Percentiles rank a stretch among this genome's conserved stretches.
Conservation (phyloP, 73 alveolate species). For the Paramecium pentaurelia region DNA sequence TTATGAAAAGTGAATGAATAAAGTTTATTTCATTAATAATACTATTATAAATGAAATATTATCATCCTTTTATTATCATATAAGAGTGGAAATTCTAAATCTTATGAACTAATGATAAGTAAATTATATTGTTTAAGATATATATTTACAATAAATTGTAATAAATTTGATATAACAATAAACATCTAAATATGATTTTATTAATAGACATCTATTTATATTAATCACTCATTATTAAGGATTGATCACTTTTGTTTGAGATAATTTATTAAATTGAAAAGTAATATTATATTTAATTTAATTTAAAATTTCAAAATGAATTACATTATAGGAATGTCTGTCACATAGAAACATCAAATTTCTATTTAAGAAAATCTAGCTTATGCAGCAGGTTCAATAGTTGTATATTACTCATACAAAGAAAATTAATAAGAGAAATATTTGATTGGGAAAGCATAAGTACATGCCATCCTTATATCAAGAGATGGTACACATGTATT, state of each 20-base stretch:
- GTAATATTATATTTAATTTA: too few species aligned
- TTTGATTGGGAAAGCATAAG: slow-evolving; percentile 31
- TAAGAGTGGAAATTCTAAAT: too few species aligned
- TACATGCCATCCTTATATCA: slow-evolving; percentile 10
- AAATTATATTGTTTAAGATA: too few species aligned
- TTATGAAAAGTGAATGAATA: too few species aligned
- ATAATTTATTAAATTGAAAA: too few species aligned
- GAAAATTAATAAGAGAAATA: slow-evolving; percentile 25
- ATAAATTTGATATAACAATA: not conserved
- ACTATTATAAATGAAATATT: too few species aligned
- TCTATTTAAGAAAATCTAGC: slow-evolving; percentile 15
- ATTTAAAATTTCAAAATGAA: slow-evolving; percentile 10
- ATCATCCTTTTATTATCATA: too few species aligned
- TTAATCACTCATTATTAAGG: too few species aligned
- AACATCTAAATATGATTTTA: too few species aligned
- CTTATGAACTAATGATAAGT: too few species aligned
- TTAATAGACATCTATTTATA: too few species aligned
- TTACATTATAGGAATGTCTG: slow-evolving; percentile 21
- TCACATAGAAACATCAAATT: not conserved
- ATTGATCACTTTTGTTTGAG: not conserved
- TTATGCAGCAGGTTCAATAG: slow-evolving; percentile 42
- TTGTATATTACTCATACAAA: slow-evolving; percentile 24
- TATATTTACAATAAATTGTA: not conserved
- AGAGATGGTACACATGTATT: slow-evolving; percentile 15
- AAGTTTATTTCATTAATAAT: too few species aligned